Base-by-base conservation (phyloP, 352 stramenopile species). In the Globisporangium spinosum region DNA sequence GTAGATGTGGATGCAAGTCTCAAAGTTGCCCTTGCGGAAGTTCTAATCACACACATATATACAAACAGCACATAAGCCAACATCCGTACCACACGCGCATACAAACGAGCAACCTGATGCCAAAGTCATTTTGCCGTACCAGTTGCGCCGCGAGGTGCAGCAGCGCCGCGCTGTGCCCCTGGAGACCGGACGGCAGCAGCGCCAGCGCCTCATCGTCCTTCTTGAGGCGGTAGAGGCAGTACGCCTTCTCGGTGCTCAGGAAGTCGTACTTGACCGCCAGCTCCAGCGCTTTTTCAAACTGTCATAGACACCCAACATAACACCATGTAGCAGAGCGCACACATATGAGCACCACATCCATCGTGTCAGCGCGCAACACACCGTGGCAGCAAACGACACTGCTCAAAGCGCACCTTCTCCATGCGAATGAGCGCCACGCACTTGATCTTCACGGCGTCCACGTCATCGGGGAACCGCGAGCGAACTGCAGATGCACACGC, bases 231-330 rank as follows among this genome's bases (percentile, higher is more conserved):
- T 95, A 95, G 13, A 91, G 77, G 61, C 87, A 95, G 69, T 95
- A 95, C 22, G 82, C 81, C 47, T 77, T 85, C 71, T 95, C 85
- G 13, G 80, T 78, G 32, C 67, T 70, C 47, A 95, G 65, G 62
- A 79, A 89, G 1, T 82, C 70, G 69, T 91, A 91, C 72, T 93
- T 92, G 64, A 68, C 59, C 8, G 85, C 84, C 38, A 94, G 58
- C 63, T 95, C 85, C 38, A 95, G 71, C 67, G 87, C 87, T 69
- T 95, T 95, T 68, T 95, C 87, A 69, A 93, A 92, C 85, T 94
- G 56, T n/a, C 7, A 3, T 49, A 9, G n/a, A 32, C 29, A 32
- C 29, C n/a, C 4, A 49, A 38, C n/a, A 49, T 6, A 35, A 59
- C 13, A 15, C 3, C 12, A 45, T 20, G 15, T 45, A 17, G 17